Evolutionary conservation across 495 filamentous ascomycete species (phyloP).

Genomic region (Penicillium taxi): DNA sequence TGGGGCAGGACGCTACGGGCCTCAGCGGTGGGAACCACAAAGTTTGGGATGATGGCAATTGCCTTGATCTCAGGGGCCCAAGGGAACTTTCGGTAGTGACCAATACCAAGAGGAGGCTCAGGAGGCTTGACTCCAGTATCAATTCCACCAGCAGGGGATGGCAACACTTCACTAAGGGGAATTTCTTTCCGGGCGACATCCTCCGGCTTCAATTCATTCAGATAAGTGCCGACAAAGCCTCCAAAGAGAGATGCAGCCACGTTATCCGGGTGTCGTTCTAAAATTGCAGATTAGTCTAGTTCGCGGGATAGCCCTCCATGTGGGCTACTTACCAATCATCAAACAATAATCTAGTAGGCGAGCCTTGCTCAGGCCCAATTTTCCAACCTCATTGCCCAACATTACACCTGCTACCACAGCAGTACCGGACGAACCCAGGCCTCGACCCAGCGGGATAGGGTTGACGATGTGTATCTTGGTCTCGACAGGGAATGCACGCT

Average conservation of each 20-base stretch:
- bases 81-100: conserved; percentile 84
- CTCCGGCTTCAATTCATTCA: conserved; percentile 79
- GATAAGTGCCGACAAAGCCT: conserved; percentile 93
- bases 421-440: conserved; percentile 85
- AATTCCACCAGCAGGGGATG: conserved; percentile 73
- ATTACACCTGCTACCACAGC: conserved; percentile 91
- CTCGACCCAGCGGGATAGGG: conserved; percentile 83
- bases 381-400: conserved; percentile 81
- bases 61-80: conserved; percentile 93
- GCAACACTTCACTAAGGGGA: conserved; percentile 88
- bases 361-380: conserved; percentile 68
- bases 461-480: conserved; percentile 92
- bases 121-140: conserved; percentile 80
- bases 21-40: conserved; percentile 83
- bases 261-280: conserved; percentile 93
- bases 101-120: conserved; percentile 81
- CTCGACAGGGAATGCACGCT: conserved; percentile 68
- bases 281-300: conserved; percentile 9
- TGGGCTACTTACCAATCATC: conserved; percentile 61
- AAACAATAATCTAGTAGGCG: conserved; percentile 89
- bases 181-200: conserved; percentile 85
- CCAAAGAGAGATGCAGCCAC: conserved; percentile 91
- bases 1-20: conserved; percentile 75
- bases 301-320: not conserved
- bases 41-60: conserved; percentile 88